Conservation (phyloP, 495 filamentous ascomycete genomes). For the Schizothecium vesticola region DNA sequence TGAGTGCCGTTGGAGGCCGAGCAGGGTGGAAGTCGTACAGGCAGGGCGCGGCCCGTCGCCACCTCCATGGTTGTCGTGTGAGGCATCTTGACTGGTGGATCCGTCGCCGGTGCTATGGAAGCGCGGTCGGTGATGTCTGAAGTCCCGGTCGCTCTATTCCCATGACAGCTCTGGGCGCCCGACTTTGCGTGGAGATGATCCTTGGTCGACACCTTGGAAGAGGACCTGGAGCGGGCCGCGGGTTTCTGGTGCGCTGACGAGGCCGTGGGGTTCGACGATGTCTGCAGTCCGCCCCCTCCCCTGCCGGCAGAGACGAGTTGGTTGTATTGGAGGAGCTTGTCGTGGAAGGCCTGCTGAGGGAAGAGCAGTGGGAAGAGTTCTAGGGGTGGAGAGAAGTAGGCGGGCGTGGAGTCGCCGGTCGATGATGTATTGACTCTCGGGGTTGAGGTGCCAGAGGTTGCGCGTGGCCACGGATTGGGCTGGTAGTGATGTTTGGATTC, state of each 20-base stretch:
- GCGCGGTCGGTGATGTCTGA: conserved; percentile 49
- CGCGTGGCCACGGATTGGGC: conserved; percentile 37
- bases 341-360: conserved; percentile 48
- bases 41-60: conserved; percentile 24
- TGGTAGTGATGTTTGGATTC: conserved; percentile 48
- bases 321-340: conserved; percentile 51
- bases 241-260: conserved; percentile 45
- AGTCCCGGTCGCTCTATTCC: conserved; percentile 48
- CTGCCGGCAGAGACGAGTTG: conserved; percentile 47
- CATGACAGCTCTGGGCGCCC: conserved; percentile 50
- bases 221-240: conserved; percentile 45
- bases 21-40: conserved; percentile 32
- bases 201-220: conserved; percentile 49
- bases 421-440: conserved; percentile 22
- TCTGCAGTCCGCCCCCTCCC: conserved; percentile 41
- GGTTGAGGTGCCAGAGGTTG: conserved; percentile 21
- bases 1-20: conserved; percentile 22
- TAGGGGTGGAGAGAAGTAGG: conserved; percentile 34
- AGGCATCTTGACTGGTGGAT: conserved; percentile 43
- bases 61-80: conserved; percentile 36
- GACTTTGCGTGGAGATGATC: conserved; percentile 36
- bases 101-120: conserved; percentile 49
- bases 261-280: conserved; percentile 41
- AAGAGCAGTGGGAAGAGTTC: conserved; percentile 45
- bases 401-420: conserved; percentile 20